Evolutionary conservation across 371 early-diverging fungal genomes (phyloP).

Genomic region (Mucor piriformis): DNA sequence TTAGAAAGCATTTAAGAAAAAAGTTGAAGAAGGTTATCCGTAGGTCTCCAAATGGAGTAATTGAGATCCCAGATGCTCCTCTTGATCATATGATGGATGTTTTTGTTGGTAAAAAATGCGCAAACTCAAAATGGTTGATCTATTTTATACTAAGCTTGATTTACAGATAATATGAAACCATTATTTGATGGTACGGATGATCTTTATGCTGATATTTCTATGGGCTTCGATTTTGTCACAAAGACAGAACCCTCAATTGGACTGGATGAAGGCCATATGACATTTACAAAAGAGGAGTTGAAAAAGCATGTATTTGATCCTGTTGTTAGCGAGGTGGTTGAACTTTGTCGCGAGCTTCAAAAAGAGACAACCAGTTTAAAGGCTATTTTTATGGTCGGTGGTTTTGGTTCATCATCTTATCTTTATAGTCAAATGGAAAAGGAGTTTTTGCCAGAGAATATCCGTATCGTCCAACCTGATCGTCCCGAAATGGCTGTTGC

Average conservation of each 20-base stretch:
- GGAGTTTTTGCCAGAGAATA: constrained; percentile 30
- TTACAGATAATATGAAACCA: constrained; percentile 48
- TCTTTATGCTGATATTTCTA: constrained; percentile 50
- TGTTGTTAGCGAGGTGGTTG: constrained; percentile 38
- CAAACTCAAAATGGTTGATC: neutral
- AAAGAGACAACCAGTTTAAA: constrained; percentile 38
- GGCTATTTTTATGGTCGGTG: constrained; percentile 54
- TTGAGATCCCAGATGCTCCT: constrained; percentile 39
- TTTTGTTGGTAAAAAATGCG: constrained; percentile 50
- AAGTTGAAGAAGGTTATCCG: constrained; percentile 43
- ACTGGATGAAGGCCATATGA: constrained; percentile 39
- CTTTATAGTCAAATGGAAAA: constrained; percentile 41
- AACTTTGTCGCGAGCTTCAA: constrained; percentile 35
- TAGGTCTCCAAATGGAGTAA: constrained; percentile 13
- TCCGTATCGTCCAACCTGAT: constrained; percentile 40
- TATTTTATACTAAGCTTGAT: neutral
- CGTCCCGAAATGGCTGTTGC: constrained; percentile 52
- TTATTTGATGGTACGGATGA: constrained; percentile 61
- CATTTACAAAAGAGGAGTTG: constrained; percentile 42
- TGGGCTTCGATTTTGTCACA: constrained; percentile 48
- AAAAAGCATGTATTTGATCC: constrained; percentile 48
- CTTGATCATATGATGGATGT: constrained; percentile 52
- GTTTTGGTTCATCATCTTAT: constrained; percentile 54
- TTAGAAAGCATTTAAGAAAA: constrained; percentile 55
- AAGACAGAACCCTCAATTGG: constrained; percentile 52